Conservation (phyloP, 768 basidiomycete genomes). For the Cystofilobasidium macerans region DNA sequence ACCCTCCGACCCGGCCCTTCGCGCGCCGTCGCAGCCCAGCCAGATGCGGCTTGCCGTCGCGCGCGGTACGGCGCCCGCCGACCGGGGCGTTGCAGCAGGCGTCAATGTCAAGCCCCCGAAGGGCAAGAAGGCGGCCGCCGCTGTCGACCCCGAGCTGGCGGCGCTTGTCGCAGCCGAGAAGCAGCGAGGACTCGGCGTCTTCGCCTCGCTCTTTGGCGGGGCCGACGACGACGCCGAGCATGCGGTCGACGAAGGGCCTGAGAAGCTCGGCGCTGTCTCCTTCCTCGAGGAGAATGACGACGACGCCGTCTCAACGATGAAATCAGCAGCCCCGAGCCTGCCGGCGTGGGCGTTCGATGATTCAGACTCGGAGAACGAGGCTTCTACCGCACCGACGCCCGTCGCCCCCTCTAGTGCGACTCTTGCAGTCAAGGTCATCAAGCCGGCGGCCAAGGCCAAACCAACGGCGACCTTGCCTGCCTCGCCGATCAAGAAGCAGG, state of each 20-base stretch:
- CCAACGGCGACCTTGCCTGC: neutral
- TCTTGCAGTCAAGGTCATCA: neutral
- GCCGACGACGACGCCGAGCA: neutral
- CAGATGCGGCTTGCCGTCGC: too few relatives aligned
- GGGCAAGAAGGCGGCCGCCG: neutral
- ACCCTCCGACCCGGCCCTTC: neutral
- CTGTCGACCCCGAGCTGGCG: neutral
- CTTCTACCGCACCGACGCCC: neutral
- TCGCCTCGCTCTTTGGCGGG: slow-evolving; percentile 5
- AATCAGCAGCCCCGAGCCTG: neutral
- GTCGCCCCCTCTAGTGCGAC: neutral
- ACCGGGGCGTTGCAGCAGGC: too few relatives aligned
- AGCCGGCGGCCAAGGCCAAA: neutral
- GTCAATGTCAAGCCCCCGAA: too few relatives aligned
- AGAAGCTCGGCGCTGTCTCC: neutral
- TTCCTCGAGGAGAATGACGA: slow-evolving; percentile 1
- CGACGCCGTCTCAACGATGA: neutral
- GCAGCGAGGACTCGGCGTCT: slow-evolving; percentile 12
- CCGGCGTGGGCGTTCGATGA: neutral
- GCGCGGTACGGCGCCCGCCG: too few relatives aligned
- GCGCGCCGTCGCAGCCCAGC: neutral
- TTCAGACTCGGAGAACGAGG: neutral
- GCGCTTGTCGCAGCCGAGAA: slow-evolving; percentile 14
- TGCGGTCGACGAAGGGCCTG: neutral
- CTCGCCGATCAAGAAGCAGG: slow-evolving; percentile 8